Base-by-base conservation (phyloP, 306 rosid species). In the Pterocarpus macrocarpus region DNA sequence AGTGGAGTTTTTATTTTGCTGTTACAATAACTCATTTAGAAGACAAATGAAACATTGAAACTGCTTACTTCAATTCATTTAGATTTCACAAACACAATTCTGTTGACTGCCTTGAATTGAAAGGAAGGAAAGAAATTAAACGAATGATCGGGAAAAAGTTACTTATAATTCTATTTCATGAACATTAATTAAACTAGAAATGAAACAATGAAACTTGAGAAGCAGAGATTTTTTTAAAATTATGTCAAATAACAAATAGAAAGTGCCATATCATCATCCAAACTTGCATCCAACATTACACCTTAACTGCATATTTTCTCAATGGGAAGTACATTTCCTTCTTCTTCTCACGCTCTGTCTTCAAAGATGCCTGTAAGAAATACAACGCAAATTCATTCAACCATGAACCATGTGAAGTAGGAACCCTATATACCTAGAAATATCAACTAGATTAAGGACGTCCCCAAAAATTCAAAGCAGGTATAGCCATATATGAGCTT, bases 271-370 rank as follows among this genome's bases (percentile, higher is more conserved):
- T 22, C 28, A 22, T 17, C 2, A 77, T 52, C 12, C 47, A 63
- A 44, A 41, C 68, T 44, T 44, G 56, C 4, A 75, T 9, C 34
- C 15, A 35, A 36, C 68, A 61, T 79, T 84, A 90, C 78, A 78
- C 92, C 83, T 91, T 91, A 57, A 91, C 75, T 4, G 97, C 94
- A 45, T 81, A 91, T 75, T 88, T 91, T 84, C 92, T 90, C 83
- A 84, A 6, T 16, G 92, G 97, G 63, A 77, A 92, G 85, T 90
- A 88, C 81, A 92, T 70, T 50, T 87, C 92, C 72, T 69, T 63
- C 87, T 86, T 86, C 82, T 84, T 90, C 83, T 74, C 91, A 33
- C 79, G 82, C 82, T 87, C 86, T 0, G 92, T 88, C 82, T 87
- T 84, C 78, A 92, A 87, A 36, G 92, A 90, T 8, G 81, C 80